Conservation (phyloP, 140 eudicot genomes). For the Cichorium intybus region DNA sequence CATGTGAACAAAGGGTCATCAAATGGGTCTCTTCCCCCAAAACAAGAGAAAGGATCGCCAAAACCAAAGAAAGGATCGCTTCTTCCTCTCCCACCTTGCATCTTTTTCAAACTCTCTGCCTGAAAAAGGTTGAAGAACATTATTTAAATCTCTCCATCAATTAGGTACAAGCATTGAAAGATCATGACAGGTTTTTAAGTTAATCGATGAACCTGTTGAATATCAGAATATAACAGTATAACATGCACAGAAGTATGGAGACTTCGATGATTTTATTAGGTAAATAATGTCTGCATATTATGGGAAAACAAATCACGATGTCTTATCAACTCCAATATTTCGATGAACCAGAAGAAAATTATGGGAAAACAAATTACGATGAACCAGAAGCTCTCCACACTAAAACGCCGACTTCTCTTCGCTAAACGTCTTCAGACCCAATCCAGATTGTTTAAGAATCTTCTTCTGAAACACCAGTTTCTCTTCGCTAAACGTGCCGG, state of each 20-base stretch:
- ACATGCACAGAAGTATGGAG: too few species aligned
- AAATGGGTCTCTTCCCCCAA: constrained; percentile 66
- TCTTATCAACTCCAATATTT: too few species aligned
- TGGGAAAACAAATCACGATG: too few species aligned
- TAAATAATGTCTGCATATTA: too few species aligned
- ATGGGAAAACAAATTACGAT: too few species aligned
- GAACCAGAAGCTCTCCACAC: too few species aligned
- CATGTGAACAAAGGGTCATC: constrained; percentile 76
- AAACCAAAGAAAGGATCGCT: constrained; percentile 40
- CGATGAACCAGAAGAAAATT: too few species aligned
- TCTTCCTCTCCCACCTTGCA: constrained; percentile 59
- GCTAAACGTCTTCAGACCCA: constrained; percentile 75
- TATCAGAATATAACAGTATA: too few species aligned
- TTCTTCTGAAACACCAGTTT: constrained; percentile 66
- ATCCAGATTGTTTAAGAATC: constrained; percentile 68
- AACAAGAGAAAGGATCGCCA: constrained; percentile 45
- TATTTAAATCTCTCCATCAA: background rate
- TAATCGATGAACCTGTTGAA: too few species aligned
- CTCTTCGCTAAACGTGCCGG: constrained; percentile 48
- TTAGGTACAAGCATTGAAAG: background rate
- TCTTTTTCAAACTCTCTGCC: constrained; percentile 22
- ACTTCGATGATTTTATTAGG: too few species aligned
- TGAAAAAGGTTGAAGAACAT: constrained; percentile 9
- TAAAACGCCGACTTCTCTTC: too few species aligned
- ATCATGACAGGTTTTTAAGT: too few species aligned